These are phyloP conservation scores for Byssoonygena ceratinophila DNA, from an alignment of 2,329 filamentous ascomycete genomes.

Conservation along the genomic window DNA sequence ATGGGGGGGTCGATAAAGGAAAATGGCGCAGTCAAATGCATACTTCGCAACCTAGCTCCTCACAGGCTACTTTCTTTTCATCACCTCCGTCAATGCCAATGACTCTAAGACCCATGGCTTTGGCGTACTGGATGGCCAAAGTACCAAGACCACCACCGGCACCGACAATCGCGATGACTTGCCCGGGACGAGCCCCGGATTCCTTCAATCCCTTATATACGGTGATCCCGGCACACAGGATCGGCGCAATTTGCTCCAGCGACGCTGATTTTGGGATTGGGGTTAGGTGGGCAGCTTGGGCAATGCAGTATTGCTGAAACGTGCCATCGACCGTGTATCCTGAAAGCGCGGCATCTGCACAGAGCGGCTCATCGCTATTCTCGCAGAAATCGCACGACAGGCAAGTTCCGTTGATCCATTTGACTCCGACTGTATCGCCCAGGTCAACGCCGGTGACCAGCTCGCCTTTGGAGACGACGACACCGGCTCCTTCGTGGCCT, in stretches of 20 bases:
- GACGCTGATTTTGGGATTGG: slow-evolving; percentile 66
- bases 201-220: slow-evolving; percentile 91
- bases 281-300: slow-evolving; percentile 74
- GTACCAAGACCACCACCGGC: slow-evolving; percentile 74
- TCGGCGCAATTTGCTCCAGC: slow-evolving; percentile 66
- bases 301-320: slow-evolving; percentile 87
- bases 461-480: slow-evolving; percentile 68
- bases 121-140: slow-evolving; percentile 75
- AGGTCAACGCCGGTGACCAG: slow-evolving; percentile 68
- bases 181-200: slow-evolving; percentile 60
- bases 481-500: slow-evolving; percentile 67
- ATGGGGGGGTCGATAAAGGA: no score
- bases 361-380: slow-evolving; percentile 71
- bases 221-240: slow-evolving; percentile 76
- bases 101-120: slow-evolving; percentile 72
- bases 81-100: slow-evolving; percentile 76
- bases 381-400: slow-evolving; percentile 75
- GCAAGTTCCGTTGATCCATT: slow-evolving; percentile 86
- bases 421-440: slow-evolving; percentile 79
- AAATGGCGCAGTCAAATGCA: no score
- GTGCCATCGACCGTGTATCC: slow-evolving; percentile 88
- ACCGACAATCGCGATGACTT: slow-evolving; percentile 74
- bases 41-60: slow-evolving; percentile 55
- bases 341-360: slow-evolving; percentile 61
- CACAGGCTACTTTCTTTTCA: slow-evolving; percentile 62